Conservation (phyloP, 495 filamentous ascomycete species). For the Penicillium desertorum region DNA sequence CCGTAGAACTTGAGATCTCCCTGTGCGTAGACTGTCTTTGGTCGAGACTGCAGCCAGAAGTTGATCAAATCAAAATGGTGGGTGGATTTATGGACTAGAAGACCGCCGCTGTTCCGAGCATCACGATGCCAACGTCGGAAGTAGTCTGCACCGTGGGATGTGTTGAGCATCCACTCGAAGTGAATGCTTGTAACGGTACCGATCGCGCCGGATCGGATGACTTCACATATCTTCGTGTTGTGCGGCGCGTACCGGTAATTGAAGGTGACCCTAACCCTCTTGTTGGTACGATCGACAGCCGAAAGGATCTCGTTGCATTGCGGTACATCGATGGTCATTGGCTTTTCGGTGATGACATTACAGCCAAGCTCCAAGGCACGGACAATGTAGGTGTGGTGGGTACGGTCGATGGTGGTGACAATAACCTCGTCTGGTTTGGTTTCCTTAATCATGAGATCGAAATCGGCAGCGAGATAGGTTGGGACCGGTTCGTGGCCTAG, state of each 20-base stretch:
- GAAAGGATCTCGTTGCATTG: slow-evolving; percentile 49
- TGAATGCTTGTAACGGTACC: slow-evolving; percentile 55
- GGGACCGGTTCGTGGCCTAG: slow-evolving; percentile 35
- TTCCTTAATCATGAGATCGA: slow-evolving; percentile 53
- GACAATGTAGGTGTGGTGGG: slow-evolving; percentile 56
- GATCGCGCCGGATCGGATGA: slow-evolving; percentile 51
- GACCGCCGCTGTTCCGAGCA: slow-evolving; percentile 55
- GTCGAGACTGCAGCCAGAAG: slow-evolving; percentile 32
- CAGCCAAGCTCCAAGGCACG: slow-evolving; percentile 56
- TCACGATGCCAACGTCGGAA: slow-evolving; percentile 63
- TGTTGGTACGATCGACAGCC: slow-evolving; percentile 29
- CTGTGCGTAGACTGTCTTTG: slow-evolving; percentile 32
- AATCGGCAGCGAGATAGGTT: slow-evolving; percentile 51
- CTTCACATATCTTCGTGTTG: slow-evolving; percentile 37
- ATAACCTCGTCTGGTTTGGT: slow-evolving; percentile 57
- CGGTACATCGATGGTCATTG: slow-evolving; percentile 58
- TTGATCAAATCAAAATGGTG: slow-evolving; percentile 41
- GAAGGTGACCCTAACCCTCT: slow-evolving; percentile 32
- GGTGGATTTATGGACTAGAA: slow-evolving; percentile 40
- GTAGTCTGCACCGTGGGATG: slow-evolving; percentile 59
- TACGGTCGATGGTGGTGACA: slow-evolving; percentile 59
- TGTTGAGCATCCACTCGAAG: slow-evolving; percentile 62
- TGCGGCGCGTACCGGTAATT: slow-evolving; percentile 41
- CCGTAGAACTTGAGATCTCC: slow-evolving; percentile 39
- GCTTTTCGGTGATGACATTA: slow-evolving; percentile 58